Conservation (phyloP, 305 asterid species). For the Fraxinus albicans region DNA sequence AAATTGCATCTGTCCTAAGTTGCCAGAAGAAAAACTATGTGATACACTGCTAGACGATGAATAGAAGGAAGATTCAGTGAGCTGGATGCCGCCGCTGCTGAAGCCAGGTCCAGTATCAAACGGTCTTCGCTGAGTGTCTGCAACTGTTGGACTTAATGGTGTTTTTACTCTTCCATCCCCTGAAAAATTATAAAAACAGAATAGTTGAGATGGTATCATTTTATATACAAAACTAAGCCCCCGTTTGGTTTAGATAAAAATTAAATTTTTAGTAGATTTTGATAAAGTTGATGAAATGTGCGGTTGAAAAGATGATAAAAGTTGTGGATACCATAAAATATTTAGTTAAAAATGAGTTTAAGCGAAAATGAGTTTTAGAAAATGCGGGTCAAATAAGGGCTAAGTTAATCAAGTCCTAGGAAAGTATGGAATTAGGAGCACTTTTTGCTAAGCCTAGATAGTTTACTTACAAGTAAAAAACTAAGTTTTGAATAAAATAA, state of each 20-base stretch:
- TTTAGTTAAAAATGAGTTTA: background rate
- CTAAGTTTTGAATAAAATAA: background rate
- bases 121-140: constrained; percentile 52
- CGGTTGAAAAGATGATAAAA: background rate
- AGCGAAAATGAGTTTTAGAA: background rate
- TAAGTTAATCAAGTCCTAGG: background rate
- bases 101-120: constrained; percentile 48
- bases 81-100: constrained; percentile 35
- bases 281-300: background rate
- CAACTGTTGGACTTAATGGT: constrained; percentile 84
- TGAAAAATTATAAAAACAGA: constrained; percentile 29
- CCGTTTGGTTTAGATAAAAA: background rate
- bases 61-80: constrained; percentile 39
- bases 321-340: background rate
- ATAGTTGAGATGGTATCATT: background rate
- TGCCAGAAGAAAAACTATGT: constrained; percentile 67
- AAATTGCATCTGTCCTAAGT: constrained; percentile 70
- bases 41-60: constrained; percentile 56
- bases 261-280: background rate
- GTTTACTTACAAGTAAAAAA: constrained; percentile 9
- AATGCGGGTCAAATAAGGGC: background rate
- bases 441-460: background rate
- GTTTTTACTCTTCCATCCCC: constrained; percentile 81
- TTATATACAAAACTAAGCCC: background rate
- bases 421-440: background rate